Base-by-base conservation (phyloP, 2,329 filamentous ascomycete species). In the Hypomyces rosellus region DNA sequence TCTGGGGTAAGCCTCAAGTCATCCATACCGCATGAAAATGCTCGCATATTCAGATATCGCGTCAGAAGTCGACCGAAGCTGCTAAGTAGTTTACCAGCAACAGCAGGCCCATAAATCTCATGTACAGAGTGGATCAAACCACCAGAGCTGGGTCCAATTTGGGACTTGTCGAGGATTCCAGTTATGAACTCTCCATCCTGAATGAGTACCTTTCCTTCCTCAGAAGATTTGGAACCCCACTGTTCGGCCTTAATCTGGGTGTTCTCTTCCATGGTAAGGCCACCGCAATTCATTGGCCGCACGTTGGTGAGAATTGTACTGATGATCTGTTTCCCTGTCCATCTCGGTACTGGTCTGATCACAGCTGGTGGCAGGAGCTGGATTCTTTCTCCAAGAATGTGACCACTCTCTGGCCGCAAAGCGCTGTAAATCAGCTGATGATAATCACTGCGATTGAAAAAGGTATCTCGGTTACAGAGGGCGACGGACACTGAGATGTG, bases 251-350 rank as follows among this genome's bases (percentile, higher is more conserved):
- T 82, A 13, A 93, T 88, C 45, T 88, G 85, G 2, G 88, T 88
- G 62, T 87, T 88, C 46, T 89, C 88, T 9, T 78, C 81, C 69
- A 97, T 82, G 60, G 84, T 91, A 33, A 97, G 73, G 25, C 88
- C 86, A 51, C 85, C 82, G 59, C 86, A 88, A 55, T 85, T 82
- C 11, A 77, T 69, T 1, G 93, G 93, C 55, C 82, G 86, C 59
- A 97, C 91, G 63, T 99, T 99, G 68, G 89, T 90, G 50, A 99
- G 71, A 7, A 99, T 86, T 1, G 90, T 96, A 3, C 89, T 92
- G 55, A 99, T 87, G 44, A 99, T 78, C 65, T 99, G 93, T 71
- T 99, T 99, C 56, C 93, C 93, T 2, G 91, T 97, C 93, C 93
- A 99, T 48, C 90, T 73, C 30, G 82, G 78, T 38, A 78, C 78